These are phyloP conservation scores for Schwanniomyces sp. DNA, from an alignment of 805 yeast genomes.

Conservation along the genomic window DNA sequence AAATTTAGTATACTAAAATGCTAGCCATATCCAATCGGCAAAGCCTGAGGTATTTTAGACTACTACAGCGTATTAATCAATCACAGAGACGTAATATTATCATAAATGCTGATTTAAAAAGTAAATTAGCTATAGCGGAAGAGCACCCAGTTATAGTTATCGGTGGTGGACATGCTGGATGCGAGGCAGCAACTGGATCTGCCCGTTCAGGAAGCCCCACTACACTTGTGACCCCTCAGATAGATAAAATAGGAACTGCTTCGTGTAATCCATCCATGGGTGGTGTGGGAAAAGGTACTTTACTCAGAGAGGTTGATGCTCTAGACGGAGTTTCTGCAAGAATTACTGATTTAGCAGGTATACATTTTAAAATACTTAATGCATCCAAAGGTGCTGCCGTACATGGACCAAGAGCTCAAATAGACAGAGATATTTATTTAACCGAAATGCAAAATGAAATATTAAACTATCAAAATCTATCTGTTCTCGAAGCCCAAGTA, in stretches of 20 bases:
- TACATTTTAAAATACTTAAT: slow-evolving; percentile 85
- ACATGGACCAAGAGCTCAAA: slow-evolving; percentile 98
- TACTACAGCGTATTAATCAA: background rate
- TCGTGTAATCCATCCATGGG: slow-evolving; percentile 98
- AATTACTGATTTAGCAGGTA: slow-evolving; percentile 91
- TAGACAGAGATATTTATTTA: slow-evolving; percentile 79
- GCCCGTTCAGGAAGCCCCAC: slow-evolving; percentile 80
- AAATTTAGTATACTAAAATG: no score
- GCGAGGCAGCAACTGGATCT: slow-evolving; percentile 94
- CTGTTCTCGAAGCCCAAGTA: slow-evolving; percentile 71
- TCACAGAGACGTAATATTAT: slow-evolving; percentile 14
- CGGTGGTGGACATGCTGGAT: slow-evolving; percentile 99
- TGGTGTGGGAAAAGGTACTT: slow-evolving; percentile 96
- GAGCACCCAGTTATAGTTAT: slow-evolving; percentile 74
- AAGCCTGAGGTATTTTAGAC: background rate
- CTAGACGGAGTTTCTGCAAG: slow-evolving; percentile 87
- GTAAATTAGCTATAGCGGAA: slow-evolving; percentile 25
- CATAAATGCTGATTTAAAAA: slow-evolving; percentile 36
- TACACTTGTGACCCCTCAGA: slow-evolving; percentile 72
- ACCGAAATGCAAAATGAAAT: slow-evolving; percentile 75
- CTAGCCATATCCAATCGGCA: background rate
- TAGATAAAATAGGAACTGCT: slow-evolving; percentile 82
- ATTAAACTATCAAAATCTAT: slow-evolving; percentile 52
- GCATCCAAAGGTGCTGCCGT: slow-evolving; percentile 92
- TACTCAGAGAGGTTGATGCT: slow-evolving; percentile 92